phyloP scores from a whole-genome alignment of 2,329 filamentous ascomycete genomes.

The Colletotrichum simmondsii region DNA sequence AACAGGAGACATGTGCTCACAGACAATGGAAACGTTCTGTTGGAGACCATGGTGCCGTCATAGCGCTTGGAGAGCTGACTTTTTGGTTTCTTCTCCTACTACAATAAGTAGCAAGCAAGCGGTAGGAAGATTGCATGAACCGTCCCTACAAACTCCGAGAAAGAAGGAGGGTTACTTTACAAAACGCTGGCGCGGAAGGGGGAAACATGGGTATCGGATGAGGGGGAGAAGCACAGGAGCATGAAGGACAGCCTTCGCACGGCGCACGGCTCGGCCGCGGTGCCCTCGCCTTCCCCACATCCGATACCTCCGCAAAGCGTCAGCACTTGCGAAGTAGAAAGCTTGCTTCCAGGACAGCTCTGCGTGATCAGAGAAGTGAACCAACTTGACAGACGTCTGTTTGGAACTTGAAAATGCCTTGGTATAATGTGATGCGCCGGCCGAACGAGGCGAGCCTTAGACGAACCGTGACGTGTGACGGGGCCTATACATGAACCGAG shows the following conservation, averaged over 20 bases:
- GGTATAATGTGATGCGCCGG: neutral
- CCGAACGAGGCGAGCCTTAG: slow-evolving; percentile 2
- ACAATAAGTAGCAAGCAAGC: neutral
- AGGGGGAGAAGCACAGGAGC: neutral
- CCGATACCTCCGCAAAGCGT: slow-evolving; percentile 9
- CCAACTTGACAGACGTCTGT: neutral
- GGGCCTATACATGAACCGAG: slow-evolving; percentile 12
- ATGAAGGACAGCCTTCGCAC: slow-evolving; percentile 11
- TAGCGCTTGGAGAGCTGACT: slow-evolving; percentile 2
- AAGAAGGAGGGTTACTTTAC: neutral
- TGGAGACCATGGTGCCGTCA: neutral
- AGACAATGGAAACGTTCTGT: neutral
- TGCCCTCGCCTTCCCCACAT: neutral
- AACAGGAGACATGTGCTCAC: neutral
- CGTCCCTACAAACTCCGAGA: slow-evolving; percentile 2
- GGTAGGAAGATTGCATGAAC: slow-evolving; percentile 9
- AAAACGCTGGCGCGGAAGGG: neutral
- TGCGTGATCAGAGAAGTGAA: neutral
- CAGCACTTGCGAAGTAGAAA: slow-evolving; percentile 1
- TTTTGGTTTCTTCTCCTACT: neutral
- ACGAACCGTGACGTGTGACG: neutral
- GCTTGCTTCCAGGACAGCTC: neutral
- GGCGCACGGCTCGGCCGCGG: slow-evolving; percentile 3
- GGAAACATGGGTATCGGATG: neutral
- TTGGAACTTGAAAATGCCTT: slow-evolving; percentile 29